Evolutionary conservation across 2,329 filamentous ascomycete species (phyloP).

Genomic region (Orbilia brochopaga): DNA sequence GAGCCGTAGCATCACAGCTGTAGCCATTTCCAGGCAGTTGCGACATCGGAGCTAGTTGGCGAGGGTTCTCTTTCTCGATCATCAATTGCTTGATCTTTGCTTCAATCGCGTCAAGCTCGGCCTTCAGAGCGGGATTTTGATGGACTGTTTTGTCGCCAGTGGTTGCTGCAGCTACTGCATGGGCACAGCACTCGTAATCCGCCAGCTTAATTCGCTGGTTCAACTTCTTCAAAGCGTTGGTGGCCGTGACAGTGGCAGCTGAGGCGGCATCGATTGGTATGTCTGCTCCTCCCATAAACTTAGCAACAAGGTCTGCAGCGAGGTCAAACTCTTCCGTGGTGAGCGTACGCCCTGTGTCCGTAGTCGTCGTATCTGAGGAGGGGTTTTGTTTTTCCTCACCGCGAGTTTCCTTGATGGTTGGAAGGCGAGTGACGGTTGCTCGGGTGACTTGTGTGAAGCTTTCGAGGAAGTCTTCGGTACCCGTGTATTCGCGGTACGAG

Average conservation of each 20-base stretch:
- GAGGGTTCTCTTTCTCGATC: constrained; percentile 36
- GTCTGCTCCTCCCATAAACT: constrained; percentile 15
- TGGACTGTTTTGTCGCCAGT: neutral
- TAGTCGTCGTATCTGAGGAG: neutral
- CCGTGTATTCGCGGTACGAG: constrained; percentile 9
- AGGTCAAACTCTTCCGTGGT: neutral
- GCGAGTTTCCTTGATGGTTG: constrained; percentile 17
- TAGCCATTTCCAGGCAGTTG: constrained; percentile 11
- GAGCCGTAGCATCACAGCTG: constrained; percentile 12
- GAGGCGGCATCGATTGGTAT: neutral
- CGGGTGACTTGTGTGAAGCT: constrained; percentile 18
- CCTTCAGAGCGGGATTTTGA: constrained; percentile 7
- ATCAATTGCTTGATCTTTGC: constrained; percentile 34
- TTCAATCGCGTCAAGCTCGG: constrained; percentile 30
- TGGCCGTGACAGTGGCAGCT: neutral
- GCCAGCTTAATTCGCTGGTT: neutral
- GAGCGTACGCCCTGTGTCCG: neutral
- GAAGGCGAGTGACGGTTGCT: constrained; percentile 17
- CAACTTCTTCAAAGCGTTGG: neutral
- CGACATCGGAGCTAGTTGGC: constrained; percentile 26
- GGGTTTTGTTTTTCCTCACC: neutral
- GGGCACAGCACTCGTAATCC: neutral
- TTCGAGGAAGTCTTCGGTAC: constrained; percentile 15
- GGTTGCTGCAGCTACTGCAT: neutral
- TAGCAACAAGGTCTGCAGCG: constrained; percentile 21